Base-by-base conservation (phyloP, 257 asterid species). In the Ballota nigra region DNA sequence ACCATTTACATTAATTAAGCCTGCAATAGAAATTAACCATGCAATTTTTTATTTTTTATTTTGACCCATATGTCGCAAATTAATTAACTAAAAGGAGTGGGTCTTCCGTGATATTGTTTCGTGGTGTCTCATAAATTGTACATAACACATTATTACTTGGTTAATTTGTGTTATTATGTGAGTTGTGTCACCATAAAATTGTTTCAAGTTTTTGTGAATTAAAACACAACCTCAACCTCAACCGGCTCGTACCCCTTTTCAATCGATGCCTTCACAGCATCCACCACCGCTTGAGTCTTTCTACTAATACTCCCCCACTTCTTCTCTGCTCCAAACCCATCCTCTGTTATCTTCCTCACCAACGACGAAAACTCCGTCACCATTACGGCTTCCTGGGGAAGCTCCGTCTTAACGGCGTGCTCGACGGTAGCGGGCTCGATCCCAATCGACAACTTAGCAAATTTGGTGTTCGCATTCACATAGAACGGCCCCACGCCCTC, bases 381-480 rank as follows among this genome's bases (percentile, higher is more conserved):
- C 96, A 91, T 87, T 4, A 71, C 77, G 5, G 84, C 95, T 63
- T 91, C 96, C 66, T 91, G 96, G 0, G 96, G 92, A 34, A 87
- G 79, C 53, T 88, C 95, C 6, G 91, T 86, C 9, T 6, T 57
- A 2, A 83, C 84, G 28, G 67, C 20, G 55, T 76, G 77, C 78
- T 87, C 85, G 4, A 77, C 75, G 0, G 94, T 87, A 20, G 63
- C 60, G 1, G 85, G 82, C 57, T 53, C 85, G 66, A 84, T 77
- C 57, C 82, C 88, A 1, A 71, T 72, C 3, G 63, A 71, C 3
- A 81, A 58, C 2, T 77, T 80, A 8, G 81, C 73, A 29, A 81
- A 84, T 38, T 69, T 59, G 5, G 88, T 81, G 20, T 85, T 69
- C 1, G 76, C 34, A 0, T 75, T 68, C 7, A 78, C 64, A 43